phyloP scores from a whole-genome alignment of 768 basidiomycete species.

The Sporobolomyces phaffii region DNA sequence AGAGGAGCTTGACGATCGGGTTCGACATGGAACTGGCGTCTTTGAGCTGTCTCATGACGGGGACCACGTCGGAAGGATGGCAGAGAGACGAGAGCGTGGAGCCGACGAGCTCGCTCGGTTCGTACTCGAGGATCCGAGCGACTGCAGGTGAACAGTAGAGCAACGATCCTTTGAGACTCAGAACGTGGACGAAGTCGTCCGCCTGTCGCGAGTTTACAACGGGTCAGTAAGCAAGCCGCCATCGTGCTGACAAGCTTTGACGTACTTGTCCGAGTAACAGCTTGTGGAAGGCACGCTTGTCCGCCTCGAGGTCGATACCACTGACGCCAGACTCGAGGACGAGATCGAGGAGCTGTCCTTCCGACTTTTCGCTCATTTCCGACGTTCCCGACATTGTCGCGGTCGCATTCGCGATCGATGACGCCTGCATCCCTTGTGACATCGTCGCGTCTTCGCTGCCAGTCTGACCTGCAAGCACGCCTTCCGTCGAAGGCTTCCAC shows the following conservation, averaged over 20 bases:
- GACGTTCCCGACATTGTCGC: not conserved
- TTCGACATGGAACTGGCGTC: constrained; percentile 41
- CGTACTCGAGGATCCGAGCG: constrained; percentile 51
- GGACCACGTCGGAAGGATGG: constrained; percentile 83
- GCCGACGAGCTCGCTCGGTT: constrained; percentile 64
- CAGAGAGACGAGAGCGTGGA: constrained; percentile 71
- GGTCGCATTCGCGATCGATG: not conserved
- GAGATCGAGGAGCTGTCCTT: constrained; percentile 16
- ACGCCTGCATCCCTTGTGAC: not conserved
- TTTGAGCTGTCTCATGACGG: constrained; percentile 85
- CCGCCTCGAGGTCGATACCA: constrained; percentile 41
- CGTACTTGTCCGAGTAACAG: constrained; percentile 50
- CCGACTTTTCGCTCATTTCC: constrained; percentile 11
- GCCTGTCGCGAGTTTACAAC: constrained; percentile 24
- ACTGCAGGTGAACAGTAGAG: constrained; percentile 86
- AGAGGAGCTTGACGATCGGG: constrained; percentile 68
- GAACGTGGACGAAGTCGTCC: constrained; percentile 78
- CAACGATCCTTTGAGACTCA: constrained; percentile 85
- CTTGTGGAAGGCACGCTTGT: constrained; percentile 48
- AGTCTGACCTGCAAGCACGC: not conserved
- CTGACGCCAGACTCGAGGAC: not conserved
- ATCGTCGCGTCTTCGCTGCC: not conserved
- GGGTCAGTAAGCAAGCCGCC: not conserved
- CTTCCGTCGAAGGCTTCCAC: not conserved
- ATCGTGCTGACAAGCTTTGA: constrained; percentile 40